Conservation (phyloP, 768 basidiomycete species). For the Pleurotus tuoliensis region DNA sequence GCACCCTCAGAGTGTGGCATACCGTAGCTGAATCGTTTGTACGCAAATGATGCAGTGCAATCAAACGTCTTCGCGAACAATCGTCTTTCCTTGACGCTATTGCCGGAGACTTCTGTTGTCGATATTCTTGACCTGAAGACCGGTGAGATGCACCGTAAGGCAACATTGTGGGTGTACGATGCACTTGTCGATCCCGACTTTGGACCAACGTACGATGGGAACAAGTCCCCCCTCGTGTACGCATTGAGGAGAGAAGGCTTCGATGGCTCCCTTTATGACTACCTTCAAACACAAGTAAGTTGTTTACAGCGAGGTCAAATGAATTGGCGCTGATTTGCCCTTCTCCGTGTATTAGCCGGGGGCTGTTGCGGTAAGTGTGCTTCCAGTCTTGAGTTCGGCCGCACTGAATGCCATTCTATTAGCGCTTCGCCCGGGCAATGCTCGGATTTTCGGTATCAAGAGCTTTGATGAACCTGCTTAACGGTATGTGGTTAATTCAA, state of each 20-base stretch:
- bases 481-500: neutral
- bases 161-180: conserved; percentile 9
- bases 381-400: no score
- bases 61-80: conserved; percentile 10
- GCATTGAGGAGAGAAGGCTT: conserved; percentile 6
- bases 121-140: conserved; percentile 8
- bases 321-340: neutral
- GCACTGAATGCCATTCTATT: neutral
- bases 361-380: neutral
- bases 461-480: neutral
- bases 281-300: neutral
- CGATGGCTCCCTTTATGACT: conserved; percentile 8
- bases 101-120: neutral
- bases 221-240: conserved; percentile 16
- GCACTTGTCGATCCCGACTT: conserved; percentile 13
- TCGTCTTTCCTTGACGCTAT: conserved; percentile 8
- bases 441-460: neutral
- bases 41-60: neutral
- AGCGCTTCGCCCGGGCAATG: conserved; percentile 9
- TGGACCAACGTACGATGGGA: conserved; percentile 11
- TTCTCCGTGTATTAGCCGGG: neutral
- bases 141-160: conserved; percentile 8
- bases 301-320: neutral
- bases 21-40: no score
- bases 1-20: neutral